These are phyloP conservation scores for Plectranthus barbatus DNA, from an alignment of 257 asterid species.

Conservation along the genomic window DNA sequence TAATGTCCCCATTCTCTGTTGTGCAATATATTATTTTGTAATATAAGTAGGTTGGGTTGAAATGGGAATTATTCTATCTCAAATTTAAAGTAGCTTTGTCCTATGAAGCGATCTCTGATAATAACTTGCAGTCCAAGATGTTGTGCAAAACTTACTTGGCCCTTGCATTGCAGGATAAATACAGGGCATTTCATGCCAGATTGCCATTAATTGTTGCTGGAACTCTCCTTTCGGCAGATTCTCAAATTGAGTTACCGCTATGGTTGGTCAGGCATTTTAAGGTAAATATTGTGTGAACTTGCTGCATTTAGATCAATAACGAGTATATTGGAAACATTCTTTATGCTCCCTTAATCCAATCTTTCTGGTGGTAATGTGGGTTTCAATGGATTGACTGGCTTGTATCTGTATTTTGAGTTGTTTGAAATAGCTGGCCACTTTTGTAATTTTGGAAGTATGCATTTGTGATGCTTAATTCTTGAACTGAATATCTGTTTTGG, in stretches of 20 bases:
- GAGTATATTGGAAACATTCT: not conserved
- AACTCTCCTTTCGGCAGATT: slow-evolving; percentile 89
- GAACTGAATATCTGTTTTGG: not conserved
- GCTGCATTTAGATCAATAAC: not conserved
- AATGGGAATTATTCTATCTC: not conserved
- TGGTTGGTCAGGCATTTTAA: slow-evolving; percentile 87
- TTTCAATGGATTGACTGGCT: not conserved
- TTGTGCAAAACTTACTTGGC: slow-evolving; percentile 1
- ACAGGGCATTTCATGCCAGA: slow-evolving; percentile 64
- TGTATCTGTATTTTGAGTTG: not conserved
- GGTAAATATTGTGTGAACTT: slow-evolving; percentile 33
- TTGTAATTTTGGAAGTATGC: not conserved
- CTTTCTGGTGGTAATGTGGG: not conserved
- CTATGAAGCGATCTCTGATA: slow-evolving; percentile 3
- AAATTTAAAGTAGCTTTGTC: slow-evolving; percentile 6
- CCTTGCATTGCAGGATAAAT: slow-evolving; percentile 61
- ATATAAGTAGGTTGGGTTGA: not conserved
- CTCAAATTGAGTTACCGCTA: slow-evolving; percentile 83
- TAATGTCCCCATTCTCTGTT: not conserved
- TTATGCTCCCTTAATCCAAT: slow-evolving; percentile 1
- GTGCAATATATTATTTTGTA: not conserved
- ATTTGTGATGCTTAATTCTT: not conserved
- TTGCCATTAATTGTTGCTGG: slow-evolving; percentile 82
- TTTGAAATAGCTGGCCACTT: not conserved
- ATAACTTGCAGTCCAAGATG: not conserved